Conservation (phyloP, 83 land plant genomes). For the Diphasiastrum complanatum region DNA sequence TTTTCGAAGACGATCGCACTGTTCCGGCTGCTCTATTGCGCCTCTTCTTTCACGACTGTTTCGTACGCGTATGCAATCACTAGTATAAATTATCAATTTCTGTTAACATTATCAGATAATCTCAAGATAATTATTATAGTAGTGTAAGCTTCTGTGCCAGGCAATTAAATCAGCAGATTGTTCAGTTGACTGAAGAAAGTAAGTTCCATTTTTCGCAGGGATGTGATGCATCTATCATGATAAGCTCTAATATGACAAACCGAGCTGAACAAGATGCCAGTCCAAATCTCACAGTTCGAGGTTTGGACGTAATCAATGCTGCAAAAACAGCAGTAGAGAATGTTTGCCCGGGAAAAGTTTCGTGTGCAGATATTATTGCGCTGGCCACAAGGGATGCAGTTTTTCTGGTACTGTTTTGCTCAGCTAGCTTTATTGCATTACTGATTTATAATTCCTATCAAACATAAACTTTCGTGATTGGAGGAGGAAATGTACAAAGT, state of each 20-base stretch:
- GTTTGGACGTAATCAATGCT: slow-evolving; percentile 51
- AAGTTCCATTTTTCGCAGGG: slow-evolving; percentile 34
- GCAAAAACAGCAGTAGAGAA: slow-evolving; percentile 43
- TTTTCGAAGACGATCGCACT: slow-evolving; percentile 32
- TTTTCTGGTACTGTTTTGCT: slow-evolving; percentile 27
- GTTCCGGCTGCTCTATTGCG: slow-evolving; percentile 40
- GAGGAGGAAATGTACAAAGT: background rate
- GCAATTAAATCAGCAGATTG: no score
- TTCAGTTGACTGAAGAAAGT: no score
- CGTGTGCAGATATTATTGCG: slow-evolving; percentile 52
- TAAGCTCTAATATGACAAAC: slow-evolving; percentile 26
- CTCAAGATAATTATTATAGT: no score
- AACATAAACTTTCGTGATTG: background rate
- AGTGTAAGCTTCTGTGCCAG: no score
- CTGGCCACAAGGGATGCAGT: slow-evolving; percentile 53
- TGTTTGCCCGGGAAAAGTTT: slow-evolving; percentile 46
- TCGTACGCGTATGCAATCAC: slow-evolving; percentile 36
- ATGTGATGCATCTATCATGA: slow-evolving; percentile 52
- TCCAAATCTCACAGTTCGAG: slow-evolving; percentile 41
- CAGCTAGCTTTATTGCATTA: background rate
- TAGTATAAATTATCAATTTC: no score
- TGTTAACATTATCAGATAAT: no score
- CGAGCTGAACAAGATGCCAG: slow-evolving; percentile 36
- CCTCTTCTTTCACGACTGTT: slow-evolving; percentile 55
- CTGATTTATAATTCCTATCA: background rate